Evolutionary conservation across 306 rosid genomes (phyloP).

Genomic region (Pachyrhizus erosus): DNA sequence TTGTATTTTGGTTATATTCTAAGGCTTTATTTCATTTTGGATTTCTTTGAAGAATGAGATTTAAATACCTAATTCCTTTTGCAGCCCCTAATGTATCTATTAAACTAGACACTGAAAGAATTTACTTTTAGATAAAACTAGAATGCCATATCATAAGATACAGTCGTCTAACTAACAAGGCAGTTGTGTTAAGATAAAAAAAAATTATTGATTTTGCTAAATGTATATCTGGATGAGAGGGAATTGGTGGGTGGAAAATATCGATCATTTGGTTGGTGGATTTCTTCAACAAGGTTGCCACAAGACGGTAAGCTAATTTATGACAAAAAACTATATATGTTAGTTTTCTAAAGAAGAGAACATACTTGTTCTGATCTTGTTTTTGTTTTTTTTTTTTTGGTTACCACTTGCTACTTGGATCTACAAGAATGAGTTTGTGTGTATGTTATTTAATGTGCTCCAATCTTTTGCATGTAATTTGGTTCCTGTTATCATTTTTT

Average conservation of each 20-base stretch:
- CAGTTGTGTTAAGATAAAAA: background rate
- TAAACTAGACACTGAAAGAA: conserved; percentile 77
- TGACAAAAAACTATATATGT: too few relatives aligned
- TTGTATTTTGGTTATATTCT: conserved; percentile 28
- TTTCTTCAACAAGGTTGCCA: too few relatives aligned
- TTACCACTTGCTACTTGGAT: too few relatives aligned
- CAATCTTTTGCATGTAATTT: conserved; percentile 40
- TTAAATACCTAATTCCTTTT: conserved; percentile 31
- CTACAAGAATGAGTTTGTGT: conserved; percentile 18
- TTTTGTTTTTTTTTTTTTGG: too few relatives aligned
- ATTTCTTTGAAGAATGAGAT: conserved; percentile 29
- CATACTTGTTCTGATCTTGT: too few relatives aligned
- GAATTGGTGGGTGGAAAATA: too few relatives aligned
- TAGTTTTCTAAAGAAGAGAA: too few relatives aligned
- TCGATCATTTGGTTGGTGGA: too few relatives aligned
- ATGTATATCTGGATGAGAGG: too few relatives aligned
- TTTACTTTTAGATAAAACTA: conserved; percentile 68
- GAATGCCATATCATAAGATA: background rate
- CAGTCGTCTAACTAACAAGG: background rate
- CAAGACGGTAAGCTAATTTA: too few relatives aligned
- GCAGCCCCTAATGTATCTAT: conserved; percentile 68
- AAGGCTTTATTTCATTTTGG: conserved; percentile 18
- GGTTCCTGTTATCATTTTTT: conserved; percentile 39
- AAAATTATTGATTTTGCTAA: too few relatives aligned
- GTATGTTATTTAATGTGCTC: conserved; percentile 42